Conservation (phyloP, 192 early-diverging fungal genomes). For the Dissophora ornata region DNA sequence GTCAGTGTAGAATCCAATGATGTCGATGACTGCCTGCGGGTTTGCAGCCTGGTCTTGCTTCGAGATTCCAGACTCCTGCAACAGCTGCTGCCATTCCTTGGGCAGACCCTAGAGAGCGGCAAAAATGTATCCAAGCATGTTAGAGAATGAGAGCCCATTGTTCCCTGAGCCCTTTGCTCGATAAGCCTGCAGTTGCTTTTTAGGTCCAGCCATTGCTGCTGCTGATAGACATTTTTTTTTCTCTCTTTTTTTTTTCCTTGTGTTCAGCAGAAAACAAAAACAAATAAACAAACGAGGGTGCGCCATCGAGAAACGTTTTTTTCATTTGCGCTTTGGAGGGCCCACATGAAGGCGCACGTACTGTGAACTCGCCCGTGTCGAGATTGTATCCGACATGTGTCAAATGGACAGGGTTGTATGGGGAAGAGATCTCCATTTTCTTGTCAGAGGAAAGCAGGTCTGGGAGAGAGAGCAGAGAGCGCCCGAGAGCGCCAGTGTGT, state of each 20-base stretch:
- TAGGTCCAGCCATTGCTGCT: not conserved
- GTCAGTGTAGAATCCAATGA: slow-evolving; percentile 88
- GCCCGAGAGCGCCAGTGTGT: slow-evolving; percentile 23
- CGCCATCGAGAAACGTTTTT: no score
- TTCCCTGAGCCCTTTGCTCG: no score
- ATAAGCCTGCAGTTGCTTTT: not conserved
- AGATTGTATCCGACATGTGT: slow-evolving; percentile 98
- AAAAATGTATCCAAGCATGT: slow-evolving; percentile 10
- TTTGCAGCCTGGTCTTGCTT: slow-evolving; percentile 93
- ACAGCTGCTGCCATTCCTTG: slow-evolving; percentile 90
- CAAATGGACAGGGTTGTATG: slow-evolving; percentile 96
- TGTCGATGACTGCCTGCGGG: slow-evolving; percentile 89
- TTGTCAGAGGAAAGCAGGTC: slow-evolving; percentile 73
- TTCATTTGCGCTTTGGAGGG: no score
- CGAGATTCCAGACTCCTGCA: slow-evolving; percentile 94
- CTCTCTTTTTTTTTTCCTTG: slow-evolving; percentile 17
- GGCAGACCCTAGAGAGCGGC: slow-evolving; percentile 81
- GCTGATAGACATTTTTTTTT: not conserved
- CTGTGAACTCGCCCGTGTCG: slow-evolving; percentile 94
- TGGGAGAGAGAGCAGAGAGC: no score
- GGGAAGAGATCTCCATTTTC: slow-evolving; percentile 90
- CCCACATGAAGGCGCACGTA: slow-evolving; percentile 54
- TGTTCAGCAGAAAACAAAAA: slow-evolving; percentile 21
- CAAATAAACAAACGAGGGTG: slow-evolving; percentile 27
- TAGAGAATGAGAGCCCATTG: slow-evolving; percentile 5